These are phyloP conservation scores for Trichoderma lentiforme DNA, from an alignment of 2,329 filamentous ascomycete genomes.

Conservation along the genomic window DNA sequence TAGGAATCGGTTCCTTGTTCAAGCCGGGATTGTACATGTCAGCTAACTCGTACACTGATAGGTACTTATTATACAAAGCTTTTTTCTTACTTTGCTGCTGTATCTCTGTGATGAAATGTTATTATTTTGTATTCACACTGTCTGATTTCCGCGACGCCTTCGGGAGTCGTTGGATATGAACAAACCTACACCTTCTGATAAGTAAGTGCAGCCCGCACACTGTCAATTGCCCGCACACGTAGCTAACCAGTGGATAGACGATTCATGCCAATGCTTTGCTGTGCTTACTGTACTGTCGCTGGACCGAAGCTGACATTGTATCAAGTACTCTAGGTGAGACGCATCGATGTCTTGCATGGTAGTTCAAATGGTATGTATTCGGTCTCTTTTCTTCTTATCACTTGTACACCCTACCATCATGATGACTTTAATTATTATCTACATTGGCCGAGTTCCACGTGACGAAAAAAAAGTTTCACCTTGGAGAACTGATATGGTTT, in stretches of 20 bases:
- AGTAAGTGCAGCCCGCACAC: constrained; percentile 29
- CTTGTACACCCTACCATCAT: constrained; percentile 34
- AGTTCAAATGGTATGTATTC: constrained; percentile 18
- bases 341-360: neutral
- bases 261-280: neutral
- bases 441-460: constrained; percentile 54
- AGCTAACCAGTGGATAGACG: neutral
- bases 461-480: constrained; percentile 55
- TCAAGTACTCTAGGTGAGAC: neutral
- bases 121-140: constrained; percentile 55
- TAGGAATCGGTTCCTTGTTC: constrained; percentile 31
- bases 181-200: constrained; percentile 53
- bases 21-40: constrained; percentile 23
- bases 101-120: constrained; percentile 45
- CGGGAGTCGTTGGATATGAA: constrained; percentile 47
- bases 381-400: neutral
- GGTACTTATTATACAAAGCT: constrained; percentile 34
- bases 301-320: constrained; percentile 10
- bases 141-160: constrained; percentile 45
- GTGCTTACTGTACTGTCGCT: neutral
- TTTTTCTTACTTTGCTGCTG: constrained; percentile 20
- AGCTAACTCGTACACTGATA: constrained; percentile 34
- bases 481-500: constrained; percentile 57
- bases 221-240: neutral
- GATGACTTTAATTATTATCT: constrained; percentile 48